phyloP scores from a whole-genome alignment of 2,329 filamentous ascomycete species.

The Capronia epimyces region DNA sequence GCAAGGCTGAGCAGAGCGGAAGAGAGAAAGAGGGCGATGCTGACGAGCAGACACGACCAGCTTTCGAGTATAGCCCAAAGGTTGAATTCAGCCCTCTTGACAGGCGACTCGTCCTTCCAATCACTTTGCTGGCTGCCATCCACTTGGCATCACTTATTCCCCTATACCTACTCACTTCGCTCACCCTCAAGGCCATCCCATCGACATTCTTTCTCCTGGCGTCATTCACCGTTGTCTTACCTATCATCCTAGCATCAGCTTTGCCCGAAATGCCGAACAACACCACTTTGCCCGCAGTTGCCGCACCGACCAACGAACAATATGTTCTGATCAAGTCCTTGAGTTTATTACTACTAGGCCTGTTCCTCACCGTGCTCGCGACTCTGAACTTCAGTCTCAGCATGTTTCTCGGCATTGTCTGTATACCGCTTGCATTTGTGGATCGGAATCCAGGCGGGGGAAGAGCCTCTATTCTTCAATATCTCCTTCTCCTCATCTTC shows the following conservation, averaged over 20 bases:
- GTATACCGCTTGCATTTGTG: slow-evolving; percentile 71
- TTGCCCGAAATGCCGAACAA: slow-evolving; percentile 39
- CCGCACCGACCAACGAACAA: slow-evolving; percentile 15
- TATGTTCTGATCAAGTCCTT: slow-evolving; percentile 70
- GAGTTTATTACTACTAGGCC: slow-evolving; percentile 84
- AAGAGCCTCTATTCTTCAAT: slow-evolving; percentile 33
- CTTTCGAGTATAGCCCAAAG: not conserved
- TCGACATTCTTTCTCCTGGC: slow-evolving; percentile 50
- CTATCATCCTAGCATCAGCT: slow-evolving; percentile 40
- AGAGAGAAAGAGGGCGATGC: slow-evolving; percentile 21
- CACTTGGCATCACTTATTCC: slow-evolving; percentile 76
- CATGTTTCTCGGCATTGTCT: slow-evolving; percentile 74
- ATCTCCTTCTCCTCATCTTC: slow-evolving; percentile 51
- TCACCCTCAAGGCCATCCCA: slow-evolving; percentile 36
- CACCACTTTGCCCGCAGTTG: slow-evolving; percentile 52
- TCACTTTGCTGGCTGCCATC: slow-evolving; percentile 64
- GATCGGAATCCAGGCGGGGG: slow-evolving; percentile 29
- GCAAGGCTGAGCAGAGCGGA: slow-evolving; percentile 31
- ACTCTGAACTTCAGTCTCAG: slow-evolving; percentile 93
- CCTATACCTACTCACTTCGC: slow-evolving; percentile 72
- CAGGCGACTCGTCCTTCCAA: slow-evolving; percentile 46
- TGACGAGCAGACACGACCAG: slow-evolving; percentile 4
- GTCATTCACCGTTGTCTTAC: slow-evolving; percentile 42
- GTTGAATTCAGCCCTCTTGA: slow-evolving; percentile 32
- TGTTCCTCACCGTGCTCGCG: slow-evolving; percentile 85